Evolutionary conservation across 208 protist species (phyloP), one percentile per base, ranked within the genome.

Genomic region (Crithidia bombi): DNA sequence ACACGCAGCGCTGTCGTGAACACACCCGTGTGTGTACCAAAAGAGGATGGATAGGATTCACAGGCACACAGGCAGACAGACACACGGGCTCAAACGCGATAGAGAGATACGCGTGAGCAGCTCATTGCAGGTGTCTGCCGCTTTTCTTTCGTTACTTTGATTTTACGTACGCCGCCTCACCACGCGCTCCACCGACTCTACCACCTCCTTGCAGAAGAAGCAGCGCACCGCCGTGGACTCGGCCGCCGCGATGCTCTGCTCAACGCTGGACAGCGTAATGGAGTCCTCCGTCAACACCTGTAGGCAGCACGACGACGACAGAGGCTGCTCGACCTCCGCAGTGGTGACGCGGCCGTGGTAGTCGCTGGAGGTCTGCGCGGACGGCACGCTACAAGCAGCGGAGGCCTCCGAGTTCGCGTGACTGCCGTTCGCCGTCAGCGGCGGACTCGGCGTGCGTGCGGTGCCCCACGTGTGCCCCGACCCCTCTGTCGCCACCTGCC

Each of bases 201-300:
- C 73, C 19, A 5, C 12, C 41, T 64, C 59, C 41, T 78, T 73
- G 44, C 77, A 82, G 62, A 77, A 82, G 65, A 82, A 82, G 49
- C 77, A 82, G 14, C 55, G 55, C 55, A 58, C 47, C 38, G 55
- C 38, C 30, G 38, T 38, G 11, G 12, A 49, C 35, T 62, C 55
- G 11, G 30, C 55, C 2, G 55, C 55, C 4, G 38, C 55, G 17
- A 49, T 62, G 21, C 38, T 21, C 11, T 59, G 55, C 23, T 26
- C 55, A n/a, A 44, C 55, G 30, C n/a, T 44, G 25, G 55, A 62
- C 12, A 49, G n/a, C n/a, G 38, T 47, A 5, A 39, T 21, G 5
- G 32, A 11, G 38, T 62, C 55, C 10, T 25, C 15, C 55, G 38
- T 62, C 55, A 62, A 25, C 36, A 62, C 55, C 9, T 26, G 54